Conservation (phyloP, 306 rosid species). For the Begonia peltatifolia region DNA sequence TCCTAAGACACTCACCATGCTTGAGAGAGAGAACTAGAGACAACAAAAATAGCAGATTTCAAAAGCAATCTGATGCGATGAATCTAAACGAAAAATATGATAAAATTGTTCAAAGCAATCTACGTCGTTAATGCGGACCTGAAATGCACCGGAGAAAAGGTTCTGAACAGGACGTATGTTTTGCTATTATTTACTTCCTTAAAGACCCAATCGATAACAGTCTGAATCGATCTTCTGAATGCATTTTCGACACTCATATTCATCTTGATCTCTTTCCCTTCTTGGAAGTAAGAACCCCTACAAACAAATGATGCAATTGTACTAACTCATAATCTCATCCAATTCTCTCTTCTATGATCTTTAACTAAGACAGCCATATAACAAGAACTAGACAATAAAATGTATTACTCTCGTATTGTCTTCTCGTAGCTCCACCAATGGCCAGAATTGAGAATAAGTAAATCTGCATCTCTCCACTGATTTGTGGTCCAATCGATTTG, state of each 20-base stretch:
- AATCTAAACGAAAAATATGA: too few relatives aligned
- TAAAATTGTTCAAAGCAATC: not conserved
- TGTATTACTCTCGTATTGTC: slow-evolving; percentile 48
- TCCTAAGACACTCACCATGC: too few relatives aligned
- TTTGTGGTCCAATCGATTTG: slow-evolving; percentile 54
- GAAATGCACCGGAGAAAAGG: slow-evolving; percentile 85
- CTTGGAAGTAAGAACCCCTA: slow-evolving; percentile 85
- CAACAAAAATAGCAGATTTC: too few relatives aligned
- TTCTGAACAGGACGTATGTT: slow-evolving; percentile 69
- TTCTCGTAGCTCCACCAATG: slow-evolving; percentile 85
- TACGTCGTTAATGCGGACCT: slow-evolving; percentile 24
- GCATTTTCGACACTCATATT: slow-evolving; percentile 57
- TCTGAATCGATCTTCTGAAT: slow-evolving; percentile 49
- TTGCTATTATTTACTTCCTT: slow-evolving; percentile 48
- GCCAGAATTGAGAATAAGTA: slow-evolving; percentile 72
- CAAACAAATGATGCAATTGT: slow-evolving; percentile 5
- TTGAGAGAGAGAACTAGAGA: too few relatives aligned
- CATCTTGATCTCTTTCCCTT: slow-evolving; percentile 53
- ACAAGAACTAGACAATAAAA: too few relatives aligned
- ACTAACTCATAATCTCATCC: not conserved
- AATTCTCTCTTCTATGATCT: too few relatives aligned
- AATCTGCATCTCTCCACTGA: slow-evolving; percentile 64
- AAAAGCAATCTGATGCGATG: too few relatives aligned
- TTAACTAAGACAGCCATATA: too few relatives aligned
- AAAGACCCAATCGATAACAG: slow-evolving; percentile 47